These are phyloP conservation scores for Atalantia buxifolia DNA, from an alignment of 345 rosid species.

Conservation along the genomic window DNA sequence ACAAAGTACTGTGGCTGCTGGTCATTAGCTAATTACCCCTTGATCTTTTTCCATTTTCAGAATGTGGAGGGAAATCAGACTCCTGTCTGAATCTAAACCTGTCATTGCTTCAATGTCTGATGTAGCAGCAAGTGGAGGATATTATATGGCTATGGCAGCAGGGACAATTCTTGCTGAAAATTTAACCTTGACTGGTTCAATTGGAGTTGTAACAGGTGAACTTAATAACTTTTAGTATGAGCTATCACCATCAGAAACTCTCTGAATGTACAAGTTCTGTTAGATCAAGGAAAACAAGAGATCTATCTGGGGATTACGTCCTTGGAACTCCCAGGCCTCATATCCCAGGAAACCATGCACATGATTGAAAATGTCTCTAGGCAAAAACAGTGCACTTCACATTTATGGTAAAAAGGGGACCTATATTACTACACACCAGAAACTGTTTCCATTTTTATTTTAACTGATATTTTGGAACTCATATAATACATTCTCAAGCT, in stretches of 20 bases:
- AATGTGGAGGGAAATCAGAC: constrained; percentile 95
- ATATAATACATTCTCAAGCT: not conserved
- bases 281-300: not conserved
- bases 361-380: not conserved
- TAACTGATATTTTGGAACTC: not conserved
- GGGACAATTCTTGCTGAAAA: constrained; percentile 68
- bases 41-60: constrained; percentile 36
- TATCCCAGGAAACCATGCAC: not conserved
- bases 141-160: constrained; percentile 98
- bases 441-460: not conserved
- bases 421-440: not conserved
- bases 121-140: constrained; percentile 97
- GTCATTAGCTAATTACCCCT: not conserved
- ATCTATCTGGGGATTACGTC: not conserved
- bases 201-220: constrained; percentile 92
- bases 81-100: constrained; percentile 75
- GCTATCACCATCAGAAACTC: not conserved
- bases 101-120: constrained; percentile 93
- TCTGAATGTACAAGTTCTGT: not conserved
- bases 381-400: not conserved
- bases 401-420: not conserved
- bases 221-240: not conserved
- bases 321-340: not conserved
- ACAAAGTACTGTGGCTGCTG: not conserved
- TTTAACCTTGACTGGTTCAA: constrained; percentile 85